Percentiles rank a stretch among this genome's conserved stretches.
Conservation (phyloP, 305 asterid genomes). For the Fraxinus albicans region DNA sequence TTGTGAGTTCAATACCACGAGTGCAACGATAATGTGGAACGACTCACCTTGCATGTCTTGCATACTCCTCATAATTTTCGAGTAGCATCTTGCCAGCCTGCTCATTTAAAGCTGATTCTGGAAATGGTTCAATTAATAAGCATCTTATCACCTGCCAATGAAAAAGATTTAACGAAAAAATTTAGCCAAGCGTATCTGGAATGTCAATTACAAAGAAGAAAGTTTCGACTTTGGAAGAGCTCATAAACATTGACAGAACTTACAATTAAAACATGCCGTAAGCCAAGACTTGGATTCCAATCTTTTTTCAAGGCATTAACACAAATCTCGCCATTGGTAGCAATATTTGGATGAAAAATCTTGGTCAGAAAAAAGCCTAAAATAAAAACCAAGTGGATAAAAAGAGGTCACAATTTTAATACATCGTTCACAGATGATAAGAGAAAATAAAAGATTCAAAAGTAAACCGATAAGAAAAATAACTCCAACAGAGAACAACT, state of each 20-base stretch:
- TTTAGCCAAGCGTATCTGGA: not conserved
- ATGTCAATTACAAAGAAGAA: not conserved
- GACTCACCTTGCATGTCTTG: conserved; percentile 81
- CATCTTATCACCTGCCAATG: conserved; percentile 84
- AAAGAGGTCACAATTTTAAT: not conserved
- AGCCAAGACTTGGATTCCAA: conserved; percentile 90
- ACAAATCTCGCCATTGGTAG: conserved; percentile 83
- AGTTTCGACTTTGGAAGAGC: not conserved
- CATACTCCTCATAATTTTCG: conserved; percentile 88
- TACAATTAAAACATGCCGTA: conserved; percentile 88
- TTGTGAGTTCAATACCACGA: not conserved
- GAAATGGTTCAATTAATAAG: conserved; percentile 95
- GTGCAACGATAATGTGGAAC: not conserved
- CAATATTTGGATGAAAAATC: conserved; percentile 94
- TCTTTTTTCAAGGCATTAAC: conserved; percentile 96
- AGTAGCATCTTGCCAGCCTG: conserved; percentile 98
- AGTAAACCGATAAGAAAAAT: not conserved
- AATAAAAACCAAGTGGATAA: conserved; percentile 9
- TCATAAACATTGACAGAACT: conserved; percentile 22
- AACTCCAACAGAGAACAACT: not conserved
- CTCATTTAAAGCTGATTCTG: conserved; percentile 96
- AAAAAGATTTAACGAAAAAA: not conserved
- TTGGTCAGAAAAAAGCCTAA: conserved; percentile 88
- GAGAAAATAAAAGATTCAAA: not conserved
- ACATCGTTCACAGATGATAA: not conserved